Evolutionary conservation across 768 basidiomycete genomes (phyloP), one percentile per base, ranked within the genome.

Genomic region (Chalciporus sphaerocephalus): DNA sequence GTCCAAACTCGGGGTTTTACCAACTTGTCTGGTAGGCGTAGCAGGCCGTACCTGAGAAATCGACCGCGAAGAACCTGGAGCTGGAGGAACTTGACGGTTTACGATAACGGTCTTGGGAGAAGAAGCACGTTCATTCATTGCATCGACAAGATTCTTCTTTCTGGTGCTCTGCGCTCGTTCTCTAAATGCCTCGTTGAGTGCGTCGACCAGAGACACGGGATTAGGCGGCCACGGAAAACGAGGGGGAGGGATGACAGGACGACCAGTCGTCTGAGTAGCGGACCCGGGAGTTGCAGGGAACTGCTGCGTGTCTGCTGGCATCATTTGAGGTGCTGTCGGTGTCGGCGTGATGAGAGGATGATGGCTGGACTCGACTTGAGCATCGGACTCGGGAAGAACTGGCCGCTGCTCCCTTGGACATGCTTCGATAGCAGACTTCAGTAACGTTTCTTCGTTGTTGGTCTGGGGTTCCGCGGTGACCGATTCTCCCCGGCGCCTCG

Each of bases 171-270:
- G 37, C 2, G 52, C 15, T 8, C 23, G 41, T n/a, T 37, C 30
- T 22, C 37, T 46, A 9, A 62, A 54, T n/a, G 60, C 27, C 4
- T 39, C 40, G 20, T 65, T 64, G 20, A 63, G 48, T 16, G 20
- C 42, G 1, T 65, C 61, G 4, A 47, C 47, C 12, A 63, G 39
- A 0, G 61, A 48, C 48, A 56, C 45, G 2, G 53, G 50, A 23
- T 50, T 22, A 10, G 24, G 24, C 10, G 50, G 40, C 1, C 40
- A 41, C 12, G 58, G 60, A 1, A 55, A 6, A 23, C 58, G 61
- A 5, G 63, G 60, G 11, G 61, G 61, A 10, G 47, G 50, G 27
- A 62, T 59, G 23, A 53, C 20, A 11, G 48, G 55, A 1, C 34
- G 57, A 10, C 45, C 42, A 7, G 53, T 24, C 4, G 52, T 22